A percentile compares a stretch with the other conserved stretches of the same genome.
These are phyloP conservation scores for Vanrija humicola DNA, from an alignment of 1,284 basidiomycete genomes.

Conservation along the genomic window DNA sequence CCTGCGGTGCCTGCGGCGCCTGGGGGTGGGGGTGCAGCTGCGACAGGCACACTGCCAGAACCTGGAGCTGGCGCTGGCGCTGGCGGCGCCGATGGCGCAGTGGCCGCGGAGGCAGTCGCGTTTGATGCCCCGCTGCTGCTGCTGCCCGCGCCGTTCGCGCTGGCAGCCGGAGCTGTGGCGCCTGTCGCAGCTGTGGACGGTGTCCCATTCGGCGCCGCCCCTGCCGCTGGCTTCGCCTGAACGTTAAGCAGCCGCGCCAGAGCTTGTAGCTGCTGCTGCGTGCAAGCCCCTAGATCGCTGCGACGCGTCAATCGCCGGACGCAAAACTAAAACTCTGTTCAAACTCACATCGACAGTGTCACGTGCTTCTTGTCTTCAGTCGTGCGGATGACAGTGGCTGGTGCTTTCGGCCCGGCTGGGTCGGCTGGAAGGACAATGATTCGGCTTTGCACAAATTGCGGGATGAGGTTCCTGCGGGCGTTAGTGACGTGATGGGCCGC, in stretches of 20 bases:
- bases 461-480: slow-evolving; percentile 4
- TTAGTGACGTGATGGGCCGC: neutral
- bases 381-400: slow-evolving; percentile 27
- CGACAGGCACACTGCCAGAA: neutral
- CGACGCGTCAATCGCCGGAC: neutral
- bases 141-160: neutral
- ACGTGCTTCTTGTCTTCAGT: slow-evolving; percentile 35
- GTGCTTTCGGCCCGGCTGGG: slow-evolving; percentile 23
- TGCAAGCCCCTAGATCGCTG: slow-evolving; percentile 26
- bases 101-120: neutral
- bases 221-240: slow-evolving; percentile 12
- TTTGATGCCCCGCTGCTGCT: neutral
- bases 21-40: no score
- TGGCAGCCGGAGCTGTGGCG: neutral
- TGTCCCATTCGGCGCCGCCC: neutral
- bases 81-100: neutral
- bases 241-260: slow-evolving; percentile 37
- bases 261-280: slow-evolving; percentile 27
- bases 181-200: neutral
- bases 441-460: slow-evolving; percentile 10
- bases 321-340: neutral
- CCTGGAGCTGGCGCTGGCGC: neutral
- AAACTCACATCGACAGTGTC: slow-evolving; percentile 34
- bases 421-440: slow-evolving; percentile 21
- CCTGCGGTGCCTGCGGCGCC: no score